Base-by-base conservation (phyloP, 2,329 filamentous ascomycete species). In the Aspergillus sp. region DNA sequence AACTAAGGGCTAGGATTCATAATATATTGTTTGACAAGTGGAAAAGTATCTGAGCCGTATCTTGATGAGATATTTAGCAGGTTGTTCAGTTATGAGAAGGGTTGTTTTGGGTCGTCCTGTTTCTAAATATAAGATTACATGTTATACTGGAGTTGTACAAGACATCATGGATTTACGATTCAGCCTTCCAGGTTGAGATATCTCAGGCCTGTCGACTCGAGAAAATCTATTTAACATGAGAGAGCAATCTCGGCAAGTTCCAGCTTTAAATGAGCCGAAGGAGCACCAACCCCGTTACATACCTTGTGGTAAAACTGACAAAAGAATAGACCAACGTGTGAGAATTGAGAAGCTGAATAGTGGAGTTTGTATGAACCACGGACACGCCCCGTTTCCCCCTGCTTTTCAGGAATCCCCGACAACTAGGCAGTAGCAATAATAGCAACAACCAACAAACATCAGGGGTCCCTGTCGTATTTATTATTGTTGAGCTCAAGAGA, bases 281-380 rank as follows among this genome's bases (percentile, higher is more conserved):
- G 27, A 31, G 27, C 9, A 31, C 27, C 27, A 31, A 31, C 27
- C 27, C 27, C 8, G 9, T 31, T 31, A 11, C 11, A 31, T 31
- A 31, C 27, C 27, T 31, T 11, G 9, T 11, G 27, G 27, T 31
- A 31, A 31, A 11, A 31, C 27, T 11, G 27, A 37, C 35, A 37
- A 37, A 37, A 15, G 15, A n/a, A 37, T n/a, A 6, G 35, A 37
- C 35, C 27, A 37, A 37, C 35, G 14, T 35, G 33, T 21, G 44
- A 40, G 33, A 19, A 56, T 51, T 43, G n/a, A 15, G 15, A 45
- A 55, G 47, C 52, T 55, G 43, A 59, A 48, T 21, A 37, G 57
- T 59, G 57, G 57, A 59, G 53, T 40, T 54, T 31, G 40, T 37
- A 39, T 54, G 9, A 46, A 43, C 52, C 52, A 56, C 27, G 45